Percentiles rank a stretch among this genome's conserved stretches.
phyloP scores from a whole-genome alignment of 106 monocot genomes.

The Dactylorhiza incarnata region DNA sequence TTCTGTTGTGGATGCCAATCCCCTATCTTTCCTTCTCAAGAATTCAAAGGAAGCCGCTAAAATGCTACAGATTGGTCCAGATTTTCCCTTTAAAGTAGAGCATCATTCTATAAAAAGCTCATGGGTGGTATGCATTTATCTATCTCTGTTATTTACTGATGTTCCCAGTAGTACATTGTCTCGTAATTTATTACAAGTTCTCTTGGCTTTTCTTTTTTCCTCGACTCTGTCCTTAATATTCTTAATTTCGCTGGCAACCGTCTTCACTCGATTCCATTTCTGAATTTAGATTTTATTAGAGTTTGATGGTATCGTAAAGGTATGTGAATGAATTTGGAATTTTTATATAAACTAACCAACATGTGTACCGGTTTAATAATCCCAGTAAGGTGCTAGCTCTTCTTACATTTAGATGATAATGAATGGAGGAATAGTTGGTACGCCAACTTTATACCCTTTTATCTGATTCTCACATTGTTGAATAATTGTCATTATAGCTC shows the following conservation, averaged over 20 bases:
- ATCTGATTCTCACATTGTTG: neutral
- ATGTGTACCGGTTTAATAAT: neutral
- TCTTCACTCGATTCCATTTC: neutral
- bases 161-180: neutral
- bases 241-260: neutral
- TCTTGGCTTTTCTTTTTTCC: neutral
- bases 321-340: neutral
- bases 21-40: constrained; percentile 80
- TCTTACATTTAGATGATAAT: neutral
- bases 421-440: no score
- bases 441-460: neutral
- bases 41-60: constrained; percentile 81
- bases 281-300: neutral
- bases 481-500: neutral
- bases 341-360: neutral
- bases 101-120: constrained; percentile 59
- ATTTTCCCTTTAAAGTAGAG: constrained; percentile 34
- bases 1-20: constrained; percentile 84
- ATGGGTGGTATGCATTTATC: constrained; percentile 64
- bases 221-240: neutral
- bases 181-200: neutral
- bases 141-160: neutral
- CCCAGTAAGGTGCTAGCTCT: neutral
- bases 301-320: neutral
- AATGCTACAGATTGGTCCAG: constrained; percentile 39